Evolutionary conservation across 1,284 basidiomycete genomes (phyloP).

Genomic region (Fistulina hepatica): DNA sequence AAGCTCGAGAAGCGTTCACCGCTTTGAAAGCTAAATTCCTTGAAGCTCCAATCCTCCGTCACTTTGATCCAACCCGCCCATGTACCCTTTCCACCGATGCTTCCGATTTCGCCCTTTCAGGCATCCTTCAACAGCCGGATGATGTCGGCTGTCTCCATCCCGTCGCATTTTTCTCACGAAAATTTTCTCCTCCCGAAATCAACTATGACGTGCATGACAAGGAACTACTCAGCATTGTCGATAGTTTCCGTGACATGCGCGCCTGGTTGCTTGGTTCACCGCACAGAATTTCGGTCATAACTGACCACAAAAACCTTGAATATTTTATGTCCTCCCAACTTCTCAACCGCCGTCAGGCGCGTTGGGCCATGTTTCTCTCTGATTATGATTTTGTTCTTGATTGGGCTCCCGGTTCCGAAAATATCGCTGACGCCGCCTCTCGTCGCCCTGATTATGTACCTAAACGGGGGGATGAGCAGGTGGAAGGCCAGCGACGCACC

Average conservation of each 20-base stretch:
- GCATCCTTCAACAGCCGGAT: constrained; percentile 23
- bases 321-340: constrained; percentile 20
- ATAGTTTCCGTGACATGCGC: constrained; percentile 23
- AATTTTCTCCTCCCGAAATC: constrained; percentile 22
- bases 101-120: constrained; percentile 26
- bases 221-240: constrained; percentile 27
- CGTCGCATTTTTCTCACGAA: constrained; percentile 23
- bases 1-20: constrained; percentile 19
- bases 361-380: constrained; percentile 25
- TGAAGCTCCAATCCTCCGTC: constrained; percentile 25
- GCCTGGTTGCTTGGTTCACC: constrained; percentile 22
- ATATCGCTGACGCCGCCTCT: constrained; percentile 21
- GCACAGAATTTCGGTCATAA: constrained; percentile 16
- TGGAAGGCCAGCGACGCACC: constrained; percentile 1
- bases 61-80: constrained; percentile 26
- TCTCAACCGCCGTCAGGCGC: constrained; percentile 25
- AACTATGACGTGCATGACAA: constrained; percentile 30
- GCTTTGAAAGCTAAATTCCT: constrained; percentile 25
- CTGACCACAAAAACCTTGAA: constrained; percentile 25
- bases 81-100: constrained; percentile 25
- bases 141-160: constrained; percentile 20
- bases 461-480: constrained; percentile 16
- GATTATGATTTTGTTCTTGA: constrained; percentile 22
- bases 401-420: constrained; percentile 15
- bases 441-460: constrained; percentile 14